These are phyloP conservation scores for Agrocybe praecox DNA, from an alignment of 768 basidiomycete species.

Conservation along the genomic window DNA sequence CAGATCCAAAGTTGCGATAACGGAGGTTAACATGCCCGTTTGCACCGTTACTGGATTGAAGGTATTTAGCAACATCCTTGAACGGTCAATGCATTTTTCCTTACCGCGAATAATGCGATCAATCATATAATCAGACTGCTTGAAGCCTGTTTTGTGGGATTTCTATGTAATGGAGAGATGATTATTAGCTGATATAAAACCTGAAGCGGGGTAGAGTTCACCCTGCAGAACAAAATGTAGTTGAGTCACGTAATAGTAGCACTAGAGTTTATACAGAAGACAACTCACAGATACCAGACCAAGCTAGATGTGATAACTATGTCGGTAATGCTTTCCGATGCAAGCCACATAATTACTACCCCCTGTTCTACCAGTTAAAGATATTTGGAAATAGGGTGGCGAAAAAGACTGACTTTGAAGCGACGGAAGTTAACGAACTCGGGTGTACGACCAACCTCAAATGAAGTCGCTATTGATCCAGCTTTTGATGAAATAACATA, in stretches of 20 bases:
- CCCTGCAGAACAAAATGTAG: neutral
- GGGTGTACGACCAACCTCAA: constrained; percentile 23
- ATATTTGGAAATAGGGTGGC: neutral
- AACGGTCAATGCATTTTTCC: neutral
- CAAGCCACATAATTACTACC: constrained; percentile 40
- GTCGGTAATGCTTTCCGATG: constrained; percentile 40
- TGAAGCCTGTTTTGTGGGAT: constrained; percentile 43
- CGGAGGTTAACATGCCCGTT: constrained; percentile 34
- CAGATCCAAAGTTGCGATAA: constrained; percentile 32
- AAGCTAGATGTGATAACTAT: constrained; percentile 42
- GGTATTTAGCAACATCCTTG: neutral
- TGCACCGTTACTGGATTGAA: constrained; percentile 32
- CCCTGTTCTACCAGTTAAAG: constrained; percentile 1
- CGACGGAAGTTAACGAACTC: constrained; percentile 15
- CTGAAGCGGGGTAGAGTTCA: neutral
- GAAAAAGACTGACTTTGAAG: constrained; percentile 22
- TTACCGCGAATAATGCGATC: constrained; percentile 42
- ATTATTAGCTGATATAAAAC: too few species aligned
- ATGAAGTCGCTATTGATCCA: constrained; percentile 27
- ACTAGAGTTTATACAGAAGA: neutral
- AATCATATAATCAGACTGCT: constrained; percentile 38
- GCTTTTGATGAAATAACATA: constrained; percentile 13
- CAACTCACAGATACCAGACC: constrained; percentile 41
- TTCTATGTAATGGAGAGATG: constrained; percentile 20
- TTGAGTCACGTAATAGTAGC: neutral